Evolutionary conservation across 129 eudicot species (phyloP).

Genomic region (Escallonia rubra): DNA sequence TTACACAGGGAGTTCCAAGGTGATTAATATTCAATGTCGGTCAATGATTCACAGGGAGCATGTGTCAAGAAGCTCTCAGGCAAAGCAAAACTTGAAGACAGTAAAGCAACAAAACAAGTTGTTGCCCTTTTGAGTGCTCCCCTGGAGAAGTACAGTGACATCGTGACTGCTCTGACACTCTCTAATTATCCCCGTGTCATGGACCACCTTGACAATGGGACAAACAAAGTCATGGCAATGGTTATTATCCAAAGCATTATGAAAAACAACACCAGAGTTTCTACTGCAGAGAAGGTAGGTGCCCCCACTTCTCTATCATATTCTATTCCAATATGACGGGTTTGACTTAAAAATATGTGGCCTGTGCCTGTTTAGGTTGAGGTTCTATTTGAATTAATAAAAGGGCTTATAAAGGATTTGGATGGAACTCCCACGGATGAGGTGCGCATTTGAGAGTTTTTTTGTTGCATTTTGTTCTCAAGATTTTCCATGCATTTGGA

Average conservation of each 20-base stretch:
- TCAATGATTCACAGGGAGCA: slow-evolving; percentile 59
- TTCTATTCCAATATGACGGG: slow-evolving; percentile 3
- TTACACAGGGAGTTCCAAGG: no score
- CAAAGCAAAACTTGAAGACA: slow-evolving; percentile 86
- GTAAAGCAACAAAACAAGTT: slow-evolving; percentile 94
- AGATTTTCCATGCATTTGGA: background rate
- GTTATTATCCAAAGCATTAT: slow-evolving; percentile 91
- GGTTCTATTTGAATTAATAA: slow-evolving; percentile 85
- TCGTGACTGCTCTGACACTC: slow-evolving; percentile 90
- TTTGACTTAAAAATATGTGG: slow-evolving; percentile 14
- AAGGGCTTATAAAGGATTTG: slow-evolving; percentile 83
- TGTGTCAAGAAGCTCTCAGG: slow-evolving; percentile 86
- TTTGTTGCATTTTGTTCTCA: slow-evolving; percentile 9
- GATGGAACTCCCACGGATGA: slow-evolving; percentile 66
- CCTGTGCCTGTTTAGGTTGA: slow-evolving; percentile 64
- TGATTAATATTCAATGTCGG: background rate
- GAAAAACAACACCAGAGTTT: slow-evolving; percentile 67
- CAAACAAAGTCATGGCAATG: slow-evolving; percentile 97
- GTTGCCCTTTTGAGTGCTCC: slow-evolving; percentile 99
- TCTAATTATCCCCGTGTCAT: slow-evolving; percentile 96
- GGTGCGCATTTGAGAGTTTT: slow-evolving; percentile 38
- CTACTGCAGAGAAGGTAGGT: slow-evolving; percentile 87
- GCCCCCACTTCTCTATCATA: background rate
- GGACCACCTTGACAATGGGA: slow-evolving; percentile 94
- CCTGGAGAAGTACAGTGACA: slow-evolving; percentile 82